Evolutionary conservation across 2,329 filamentous ascomycete genomes (phyloP).

Genomic region (Fusarium paranaense): DNA sequence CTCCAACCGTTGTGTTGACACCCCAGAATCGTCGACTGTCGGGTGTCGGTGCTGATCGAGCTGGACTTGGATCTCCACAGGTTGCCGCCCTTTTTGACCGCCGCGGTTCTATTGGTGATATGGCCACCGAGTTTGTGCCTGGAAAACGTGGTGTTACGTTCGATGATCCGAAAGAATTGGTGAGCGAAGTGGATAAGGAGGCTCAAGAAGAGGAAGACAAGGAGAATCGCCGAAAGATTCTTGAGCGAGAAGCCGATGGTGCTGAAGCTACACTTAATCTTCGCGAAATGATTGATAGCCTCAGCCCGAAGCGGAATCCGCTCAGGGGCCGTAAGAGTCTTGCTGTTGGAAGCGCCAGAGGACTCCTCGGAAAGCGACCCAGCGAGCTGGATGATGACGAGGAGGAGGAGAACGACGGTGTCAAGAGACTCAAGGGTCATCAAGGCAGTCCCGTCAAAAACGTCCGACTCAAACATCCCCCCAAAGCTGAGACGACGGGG

Average conservation of each 20-base stretch:
- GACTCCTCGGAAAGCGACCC: conserved; percentile 80
- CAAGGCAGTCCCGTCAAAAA: conserved; percentile 83
- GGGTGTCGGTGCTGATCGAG: conserved; percentile 75
- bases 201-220: conserved; percentile 68
- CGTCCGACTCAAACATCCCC: conserved; percentile 75
- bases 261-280: conserved; percentile 73
- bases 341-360: conserved; percentile 78
- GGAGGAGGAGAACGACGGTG: conserved; percentile 69
- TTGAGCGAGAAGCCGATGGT: conserved; percentile 62
- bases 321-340: conserved; percentile 79
- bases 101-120: conserved; percentile 77
- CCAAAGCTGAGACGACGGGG: conserved; percentile 75
- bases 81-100: conserved; percentile 78
- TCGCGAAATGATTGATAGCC: conserved; percentile 80
- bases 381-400: conserved; percentile 73
- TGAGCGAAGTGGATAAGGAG: conserved; percentile 72
- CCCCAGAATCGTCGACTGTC: conserved; percentile 65
- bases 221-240: conserved; percentile 68
- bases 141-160: conserved; percentile 67
- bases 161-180: conserved; percentile 72
- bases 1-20: conserved; percentile 72
- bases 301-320: conserved; percentile 79
- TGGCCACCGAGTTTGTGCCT: conserved; percentile 72
- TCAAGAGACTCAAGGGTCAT: conserved; percentile 78
- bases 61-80: conserved; percentile 80